Evolutionary conservation across 192 early-diverging fungal species (phyloP).

Genomic region (Coemansia sp.): DNA sequence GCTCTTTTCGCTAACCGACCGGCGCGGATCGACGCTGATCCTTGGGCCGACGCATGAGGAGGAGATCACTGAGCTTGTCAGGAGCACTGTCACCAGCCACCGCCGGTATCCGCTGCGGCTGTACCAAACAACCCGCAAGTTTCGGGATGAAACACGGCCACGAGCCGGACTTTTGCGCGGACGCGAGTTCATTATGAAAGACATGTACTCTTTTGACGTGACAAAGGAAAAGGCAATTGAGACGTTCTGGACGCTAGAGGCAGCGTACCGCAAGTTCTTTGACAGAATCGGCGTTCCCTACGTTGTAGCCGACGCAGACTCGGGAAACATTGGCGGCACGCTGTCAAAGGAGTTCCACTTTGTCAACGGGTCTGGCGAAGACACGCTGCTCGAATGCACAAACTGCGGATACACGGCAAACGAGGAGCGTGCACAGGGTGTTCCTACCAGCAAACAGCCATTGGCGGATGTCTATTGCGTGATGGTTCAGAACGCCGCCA

Average conservation of each 20-base stretch:
- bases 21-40: constrained; percentile 67
- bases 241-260: constrained; percentile 76
- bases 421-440: constrained; percentile 67
- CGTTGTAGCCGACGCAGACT: constrained; percentile 86
- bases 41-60: constrained; percentile 93
- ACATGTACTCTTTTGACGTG: constrained; percentile 88
- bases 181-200: constrained; percentile 96
- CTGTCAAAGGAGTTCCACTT: constrained; percentile 91
- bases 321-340: constrained; percentile 88
- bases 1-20: constrained; percentile 80
- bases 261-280: constrained; percentile 78
- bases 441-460: not conserved
- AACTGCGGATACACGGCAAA: constrained; percentile 84
- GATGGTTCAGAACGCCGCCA: constrained; percentile 3
- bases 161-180: constrained; percentile 81
- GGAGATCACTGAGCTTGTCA: constrained; percentile 80
- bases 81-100: constrained; percentile 63
- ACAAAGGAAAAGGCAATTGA: constrained; percentile 63
- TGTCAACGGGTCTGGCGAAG: constrained; percentile 76
- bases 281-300: constrained; percentile 76
- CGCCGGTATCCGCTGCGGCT: constrained; percentile 80
- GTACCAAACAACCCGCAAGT: constrained; percentile 89
- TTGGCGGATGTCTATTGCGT: constrained; percentile 3
- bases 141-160: constrained; percentile 81
- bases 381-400: constrained; percentile 70